Evolutionary conservation across 2,329 filamentous ascomycete species (phyloP).

Genomic region (Sporothrix globosa): DNA sequence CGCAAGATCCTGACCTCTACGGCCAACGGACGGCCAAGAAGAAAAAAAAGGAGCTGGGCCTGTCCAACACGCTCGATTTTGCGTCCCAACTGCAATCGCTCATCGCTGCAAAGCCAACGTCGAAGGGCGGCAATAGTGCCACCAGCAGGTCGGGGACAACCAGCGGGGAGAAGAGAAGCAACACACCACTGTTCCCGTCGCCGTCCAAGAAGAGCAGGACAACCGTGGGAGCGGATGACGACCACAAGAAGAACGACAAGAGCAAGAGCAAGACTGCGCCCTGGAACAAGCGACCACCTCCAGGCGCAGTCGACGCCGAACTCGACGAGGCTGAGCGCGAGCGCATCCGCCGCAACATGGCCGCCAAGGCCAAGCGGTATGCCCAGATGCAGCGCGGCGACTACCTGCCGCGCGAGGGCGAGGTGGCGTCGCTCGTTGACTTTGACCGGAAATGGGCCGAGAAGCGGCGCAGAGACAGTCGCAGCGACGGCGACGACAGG

Average conservation of each 20-base stretch:
- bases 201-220: background rate
- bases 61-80: conserved; percentile 78
- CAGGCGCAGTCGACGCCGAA: conserved; percentile 52
- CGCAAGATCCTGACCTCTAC: conserved; percentile 73
- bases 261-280: conserved; percentile 37
- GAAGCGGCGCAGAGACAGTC: conserved; percentile 57
- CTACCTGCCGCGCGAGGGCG: conserved; percentile 68
- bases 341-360: conserved; percentile 77
- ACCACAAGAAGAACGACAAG: background rate
- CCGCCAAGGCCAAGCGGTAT: conserved; percentile 87
- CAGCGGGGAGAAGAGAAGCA: conserved; percentile 56
- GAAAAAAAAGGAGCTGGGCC: conserved; percentile 68
- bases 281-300: conserved; percentile 45
- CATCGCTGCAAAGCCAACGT: conserved; percentile 58
- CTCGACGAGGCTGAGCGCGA: conserved; percentile 70
- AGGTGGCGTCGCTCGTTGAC: conserved; percentile 74
- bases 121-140: conserved; percentile 39
- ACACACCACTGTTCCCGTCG: background rate
- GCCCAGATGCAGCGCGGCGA: conserved; percentile 90
- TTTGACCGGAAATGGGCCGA: conserved; percentile 97
- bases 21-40: conserved; percentile 73
- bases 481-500: conserved; percentile 30
- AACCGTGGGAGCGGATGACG: background rate
- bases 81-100: conserved; percentile 84
- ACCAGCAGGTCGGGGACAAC: background rate